These are phyloP conservation scores for Scedosporium boydii DNA, from an alignment of 2,329 filamentous ascomycete species.

Conservation along the genomic window DNA sequence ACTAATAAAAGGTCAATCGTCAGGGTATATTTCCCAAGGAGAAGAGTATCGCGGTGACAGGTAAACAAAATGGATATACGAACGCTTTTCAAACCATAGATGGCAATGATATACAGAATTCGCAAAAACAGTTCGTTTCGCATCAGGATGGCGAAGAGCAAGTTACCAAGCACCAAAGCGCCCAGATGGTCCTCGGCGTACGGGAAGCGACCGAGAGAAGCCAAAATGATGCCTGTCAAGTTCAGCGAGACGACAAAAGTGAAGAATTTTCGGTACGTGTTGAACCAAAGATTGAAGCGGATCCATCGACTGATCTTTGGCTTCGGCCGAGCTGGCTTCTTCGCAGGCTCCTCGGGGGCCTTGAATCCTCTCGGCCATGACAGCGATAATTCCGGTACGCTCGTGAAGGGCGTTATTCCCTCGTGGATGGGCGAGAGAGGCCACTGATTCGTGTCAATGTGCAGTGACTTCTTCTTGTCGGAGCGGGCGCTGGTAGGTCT, in stretches of 20 bases:
- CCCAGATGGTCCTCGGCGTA: constrained; percentile 28
- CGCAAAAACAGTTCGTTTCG: constrained; percentile 29
- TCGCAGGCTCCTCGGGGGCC: constrained; percentile 2
- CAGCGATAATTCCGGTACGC: constrained; percentile 16
- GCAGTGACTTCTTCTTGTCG: constrained; percentile 13
- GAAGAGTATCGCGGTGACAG: too few species aligned
- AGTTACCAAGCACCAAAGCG: constrained; percentile 27
- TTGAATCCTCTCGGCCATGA: constrained; percentile 12
- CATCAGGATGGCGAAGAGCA: constrained; percentile 28
- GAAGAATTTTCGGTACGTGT: constrained; percentile 30
- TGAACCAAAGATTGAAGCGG: constrained; percentile 27
- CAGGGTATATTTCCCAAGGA: not conserved
- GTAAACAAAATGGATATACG: constrained; percentile 6
- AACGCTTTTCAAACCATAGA: constrained; percentile 27
- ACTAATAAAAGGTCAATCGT: constrained; percentile 14
- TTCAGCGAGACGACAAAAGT: constrained; percentile 25
- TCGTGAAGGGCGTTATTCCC: constrained; percentile 19
- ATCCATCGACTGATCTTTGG: constrained; percentile 22
- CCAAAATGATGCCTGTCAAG: constrained; percentile 24
- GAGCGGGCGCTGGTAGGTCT: constrained; percentile 13
- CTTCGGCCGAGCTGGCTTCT: constrained; percentile 11
- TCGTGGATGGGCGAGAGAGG: constrained; percentile 21
- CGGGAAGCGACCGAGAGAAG: constrained; percentile 20
- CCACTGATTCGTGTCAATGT: constrained; percentile 14
- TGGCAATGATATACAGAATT: constrained; percentile 24